phyloP scores from a whole-genome alignment of 2,329 filamentous ascomycete genomes.

The Tolypocladium nubicola region DNA sequence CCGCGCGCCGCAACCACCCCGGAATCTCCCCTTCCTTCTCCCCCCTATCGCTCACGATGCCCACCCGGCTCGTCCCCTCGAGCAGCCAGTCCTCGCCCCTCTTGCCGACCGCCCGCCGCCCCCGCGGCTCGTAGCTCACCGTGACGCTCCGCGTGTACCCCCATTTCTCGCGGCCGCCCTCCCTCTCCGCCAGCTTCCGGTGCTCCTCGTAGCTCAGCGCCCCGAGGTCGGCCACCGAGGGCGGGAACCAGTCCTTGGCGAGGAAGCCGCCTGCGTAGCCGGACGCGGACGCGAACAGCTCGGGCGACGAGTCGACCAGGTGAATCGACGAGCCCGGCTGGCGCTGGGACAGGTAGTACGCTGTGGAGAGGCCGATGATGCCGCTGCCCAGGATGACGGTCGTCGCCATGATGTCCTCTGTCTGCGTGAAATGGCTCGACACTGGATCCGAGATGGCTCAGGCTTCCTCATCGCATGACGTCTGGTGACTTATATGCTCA shows the following conservation, averaged over 20 bases:
- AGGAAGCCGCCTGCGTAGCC: slow-evolving; percentile 67
- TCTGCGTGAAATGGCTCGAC: background rate
- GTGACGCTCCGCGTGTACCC: slow-evolving; percentile 43
- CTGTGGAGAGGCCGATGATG: slow-evolving; percentile 59
- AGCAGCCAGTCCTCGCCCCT: slow-evolving; percentile 55
- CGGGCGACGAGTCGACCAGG: slow-evolving; percentile 33
- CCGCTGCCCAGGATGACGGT: slow-evolving; percentile 60
- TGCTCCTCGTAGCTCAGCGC: slow-evolving; percentile 62
- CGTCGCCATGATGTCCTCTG: slow-evolving; percentile 24
- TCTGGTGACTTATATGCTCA: background rate
- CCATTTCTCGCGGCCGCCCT: slow-evolving; percentile 46
- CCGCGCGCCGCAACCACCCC: slow-evolving; percentile 22
- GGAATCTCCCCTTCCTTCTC: slow-evolving; percentile 20
- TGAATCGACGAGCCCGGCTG: slow-evolving; percentile 32
- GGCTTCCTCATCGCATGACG: background rate
- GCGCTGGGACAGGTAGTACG: slow-evolving; percentile 56
- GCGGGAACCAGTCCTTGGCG: slow-evolving; percentile 61
- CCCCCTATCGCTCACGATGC: slow-evolving; percentile 28
- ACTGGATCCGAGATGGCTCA: background rate
- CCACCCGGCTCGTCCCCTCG: slow-evolving; percentile 51
- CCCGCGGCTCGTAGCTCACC: slow-evolving; percentile 34
- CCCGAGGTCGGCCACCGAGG: slow-evolving; percentile 46
- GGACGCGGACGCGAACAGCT: slow-evolving; percentile 63
- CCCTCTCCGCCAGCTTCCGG: slow-evolving; percentile 46
- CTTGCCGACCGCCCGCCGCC: slow-evolving; percentile 23